phyloP scores from a whole-genome alignment of 106 monocot species.

The Dendrobium nobile region DNA sequence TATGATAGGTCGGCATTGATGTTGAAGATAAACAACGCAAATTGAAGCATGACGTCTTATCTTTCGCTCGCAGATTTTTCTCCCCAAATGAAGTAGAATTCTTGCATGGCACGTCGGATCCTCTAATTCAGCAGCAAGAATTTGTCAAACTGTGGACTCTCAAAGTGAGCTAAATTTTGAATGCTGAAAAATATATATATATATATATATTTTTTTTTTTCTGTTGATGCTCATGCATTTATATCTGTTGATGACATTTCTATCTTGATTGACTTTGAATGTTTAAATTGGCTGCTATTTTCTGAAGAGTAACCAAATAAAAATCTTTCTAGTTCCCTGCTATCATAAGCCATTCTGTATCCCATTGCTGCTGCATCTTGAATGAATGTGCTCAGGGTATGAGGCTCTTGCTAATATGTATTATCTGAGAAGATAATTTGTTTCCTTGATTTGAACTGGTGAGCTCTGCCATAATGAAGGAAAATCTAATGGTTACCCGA shows the following conservation, averaged over 20 bases:
- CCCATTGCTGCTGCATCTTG: too few species aligned
- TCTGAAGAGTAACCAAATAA: not conserved
- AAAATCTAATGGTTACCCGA: too few species aligned
- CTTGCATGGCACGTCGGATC: slow-evolving; percentile 37
- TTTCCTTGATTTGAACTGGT: too few species aligned
- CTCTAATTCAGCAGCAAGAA: slow-evolving; percentile 49
- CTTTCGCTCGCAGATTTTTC: slow-evolving; percentile 68
- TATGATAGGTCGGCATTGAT: slow-evolving; percentile 78
- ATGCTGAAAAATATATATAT: not conserved
- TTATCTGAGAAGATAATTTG: too few species aligned
- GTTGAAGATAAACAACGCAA: slow-evolving; percentile 72
- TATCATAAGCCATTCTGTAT: not conserved
- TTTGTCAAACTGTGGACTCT: slow-evolving; percentile 82
- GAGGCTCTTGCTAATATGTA: too few species aligned
- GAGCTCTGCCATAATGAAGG: too few species aligned
- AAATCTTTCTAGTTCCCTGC: not conserved
- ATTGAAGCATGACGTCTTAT: slow-evolving; percentile 38
- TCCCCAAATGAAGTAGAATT: slow-evolving; percentile 60
- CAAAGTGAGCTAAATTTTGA: slow-evolving; percentile 42
- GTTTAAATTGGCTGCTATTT: too few species aligned
- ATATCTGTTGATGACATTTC: not conserved
- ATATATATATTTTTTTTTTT: not conserved
- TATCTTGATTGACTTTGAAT: too few species aligned
- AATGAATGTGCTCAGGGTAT: too few species aligned
- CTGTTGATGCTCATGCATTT: not conserved